A percentile compares a stretch with the other conserved stretches of the same genome.
phyloP scores from a whole-genome alignment of 768 basidiomycete genomes.

The Russula lepida region DNA sequence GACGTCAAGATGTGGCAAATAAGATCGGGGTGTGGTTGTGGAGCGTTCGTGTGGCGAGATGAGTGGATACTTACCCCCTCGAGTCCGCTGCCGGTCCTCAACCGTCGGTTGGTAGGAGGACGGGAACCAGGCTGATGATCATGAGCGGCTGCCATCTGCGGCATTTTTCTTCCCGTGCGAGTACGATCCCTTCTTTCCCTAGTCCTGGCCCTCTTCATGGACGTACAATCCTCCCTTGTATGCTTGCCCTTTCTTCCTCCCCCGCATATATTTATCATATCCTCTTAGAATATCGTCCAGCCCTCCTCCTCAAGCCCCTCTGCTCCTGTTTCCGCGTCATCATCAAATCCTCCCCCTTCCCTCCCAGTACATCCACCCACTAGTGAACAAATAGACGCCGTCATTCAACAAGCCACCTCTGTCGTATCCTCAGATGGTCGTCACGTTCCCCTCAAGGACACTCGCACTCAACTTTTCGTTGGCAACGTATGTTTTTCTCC shows the following conservation, averaged over 20 bases:
- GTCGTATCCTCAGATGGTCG: constrained; percentile 44
- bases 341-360: constrained; percentile 5
- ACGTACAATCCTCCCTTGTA: constrained; percentile 12
- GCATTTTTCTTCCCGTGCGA: constrained; percentile 11
- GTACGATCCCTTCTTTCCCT: constrained; percentile 6
- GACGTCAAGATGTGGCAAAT: constrained; percentile 15
- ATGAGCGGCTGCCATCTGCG: constrained; percentile 14
- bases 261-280: not conserved
- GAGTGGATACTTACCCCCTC: constrained; percentile 15
- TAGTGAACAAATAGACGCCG: constrained; percentile 84
- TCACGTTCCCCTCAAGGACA: constrained; percentile 55
- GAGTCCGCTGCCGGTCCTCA: constrained; percentile 4
- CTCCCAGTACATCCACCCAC: constrained; percentile 34
- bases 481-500: constrained; percentile 65
- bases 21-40: constrained; percentile 18
- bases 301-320: constrained; percentile 10
- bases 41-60: constrained; percentile 11
- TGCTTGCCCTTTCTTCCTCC: not conserved
- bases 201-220: constrained; percentile 12
- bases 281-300: constrained; percentile 1
- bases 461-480: constrained; percentile 90
- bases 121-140: constrained; percentile 1
- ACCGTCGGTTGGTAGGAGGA: constrained; percentile 6
- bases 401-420: constrained; percentile 87
- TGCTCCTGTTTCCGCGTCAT: not conserved